A percentile compares a stretch with the other conserved stretches of the same genome.
Evolutionary conservation across 2,329 filamentous ascomycete genomes (phyloP).

Genomic region (Pseudopyricularia javanii): DNA sequence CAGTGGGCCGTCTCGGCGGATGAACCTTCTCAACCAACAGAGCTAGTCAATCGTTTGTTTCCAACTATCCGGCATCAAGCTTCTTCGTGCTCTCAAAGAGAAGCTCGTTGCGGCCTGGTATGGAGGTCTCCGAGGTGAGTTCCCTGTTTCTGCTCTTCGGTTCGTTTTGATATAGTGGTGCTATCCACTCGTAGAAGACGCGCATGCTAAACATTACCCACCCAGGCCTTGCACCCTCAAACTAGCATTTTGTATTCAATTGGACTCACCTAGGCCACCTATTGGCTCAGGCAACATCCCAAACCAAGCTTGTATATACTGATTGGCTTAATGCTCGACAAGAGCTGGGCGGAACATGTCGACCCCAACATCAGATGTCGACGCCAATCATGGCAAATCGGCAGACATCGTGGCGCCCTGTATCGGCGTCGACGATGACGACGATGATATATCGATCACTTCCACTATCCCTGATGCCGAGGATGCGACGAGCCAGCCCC

Average conservation of each 20-base stretch:
- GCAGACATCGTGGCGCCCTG: not conserved
- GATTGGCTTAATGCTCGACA: not conserved
- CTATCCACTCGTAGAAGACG: no score
- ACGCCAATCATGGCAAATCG: not conserved
- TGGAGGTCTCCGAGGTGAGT: no score
- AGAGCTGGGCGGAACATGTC: not conserved
- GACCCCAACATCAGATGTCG: not conserved
- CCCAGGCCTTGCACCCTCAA: not conserved
- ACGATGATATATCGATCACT: conserved; percentile 41
- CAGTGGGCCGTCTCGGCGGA: no score
- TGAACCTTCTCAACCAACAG: no score
- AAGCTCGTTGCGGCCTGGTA: no score
- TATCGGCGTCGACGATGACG: conserved; percentile 18
- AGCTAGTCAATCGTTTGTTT: no score
- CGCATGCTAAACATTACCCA: no score
- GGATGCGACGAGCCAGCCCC: conserved; percentile 42
- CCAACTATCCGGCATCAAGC: no score
- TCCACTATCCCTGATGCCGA: conserved; percentile 36
- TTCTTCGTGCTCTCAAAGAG: no score
- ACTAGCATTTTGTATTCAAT: not conserved
- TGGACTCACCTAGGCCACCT: not conserved
- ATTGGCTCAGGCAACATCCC: not conserved
- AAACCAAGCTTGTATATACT: not conserved
- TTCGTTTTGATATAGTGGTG: no score
- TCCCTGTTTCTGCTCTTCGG: no score